These are phyloP conservation scores for Microcyclospora pomicola DNA, from an alignment of 2,329 filamentous ascomycete genomes.

Conservation along the genomic window DNA sequence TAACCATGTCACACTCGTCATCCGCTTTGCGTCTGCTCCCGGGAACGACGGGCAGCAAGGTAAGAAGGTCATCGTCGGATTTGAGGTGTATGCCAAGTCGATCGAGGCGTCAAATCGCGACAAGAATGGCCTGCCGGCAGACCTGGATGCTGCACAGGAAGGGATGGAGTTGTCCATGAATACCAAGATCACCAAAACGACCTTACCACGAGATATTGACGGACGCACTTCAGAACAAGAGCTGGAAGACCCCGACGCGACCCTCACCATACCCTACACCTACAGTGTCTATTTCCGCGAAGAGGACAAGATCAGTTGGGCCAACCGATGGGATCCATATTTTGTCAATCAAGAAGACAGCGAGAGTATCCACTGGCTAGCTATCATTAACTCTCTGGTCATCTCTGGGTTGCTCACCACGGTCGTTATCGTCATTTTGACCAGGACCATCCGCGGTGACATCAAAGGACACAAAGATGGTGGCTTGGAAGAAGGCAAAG, in stretches of 20 bases:
- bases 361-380: conserved; percentile 72
- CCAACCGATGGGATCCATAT: conserved; percentile 74
- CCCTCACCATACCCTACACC: conserved; percentile 63
- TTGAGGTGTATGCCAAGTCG: conserved; percentile 83
- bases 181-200: conserved; percentile 45
- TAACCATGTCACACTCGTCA: conserved; percentile 77
- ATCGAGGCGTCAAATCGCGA: conserved; percentile 50
- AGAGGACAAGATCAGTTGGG: conserved; percentile 68
- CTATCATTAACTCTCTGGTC: conserved; percentile 74
- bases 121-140: conserved; percentile 51
- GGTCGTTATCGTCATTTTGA: conserved; percentile 67
- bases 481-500: conserved; percentile 51
- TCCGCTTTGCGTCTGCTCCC: conserved; percentile 61
- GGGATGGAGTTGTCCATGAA: conserved; percentile 57
- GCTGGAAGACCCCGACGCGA: conserved; percentile 45
- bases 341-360: conserved; percentile 79
- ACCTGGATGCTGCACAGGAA: conserved; percentile 48
- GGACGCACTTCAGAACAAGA: conserved; percentile 47
- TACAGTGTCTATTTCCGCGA: conserved; percentile 87
- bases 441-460: conserved; percentile 63
- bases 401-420: conserved; percentile 68
- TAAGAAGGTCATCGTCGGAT: conserved; percentile 70
- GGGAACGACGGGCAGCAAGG: conserved; percentile 55
- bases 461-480: conserved; percentile 61
- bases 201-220: conserved; percentile 38